These are phyloP conservation scores for Cadophora gregata DNA, from an alignment of 2,329 filamentous ascomycete species.

Conservation along the genomic window DNA sequence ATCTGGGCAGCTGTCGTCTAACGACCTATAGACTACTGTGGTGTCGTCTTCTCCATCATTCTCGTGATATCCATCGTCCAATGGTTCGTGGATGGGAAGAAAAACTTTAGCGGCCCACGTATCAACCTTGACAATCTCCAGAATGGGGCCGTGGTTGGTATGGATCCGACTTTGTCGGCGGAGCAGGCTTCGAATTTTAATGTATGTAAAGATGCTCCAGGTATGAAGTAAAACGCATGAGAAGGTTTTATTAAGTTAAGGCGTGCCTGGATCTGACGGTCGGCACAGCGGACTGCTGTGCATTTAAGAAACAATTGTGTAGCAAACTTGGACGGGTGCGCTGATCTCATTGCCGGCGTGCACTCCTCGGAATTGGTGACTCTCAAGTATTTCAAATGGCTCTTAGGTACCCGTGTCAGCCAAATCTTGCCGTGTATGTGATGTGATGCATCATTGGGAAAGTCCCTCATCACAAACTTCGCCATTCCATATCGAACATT, in stretches of 20 bases:
- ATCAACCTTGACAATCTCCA: conserved; percentile 36
- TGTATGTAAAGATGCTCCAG: background rate
- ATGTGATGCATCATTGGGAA: too few species aligned
- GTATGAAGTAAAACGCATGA: background rate
- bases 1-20: background rate
- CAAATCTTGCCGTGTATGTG: too few species aligned
- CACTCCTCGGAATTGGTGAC: too few species aligned
- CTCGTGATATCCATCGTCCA: conserved; percentile 52
- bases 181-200: background rate
- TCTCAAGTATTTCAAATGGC: too few species aligned
- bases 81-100: conserved; percentile 65
- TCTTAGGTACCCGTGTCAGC: too few species aligned
- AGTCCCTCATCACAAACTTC: background rate
- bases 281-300: too few species aligned
- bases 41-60: conserved; percentile 50
- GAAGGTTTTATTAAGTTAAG: too few species aligned
- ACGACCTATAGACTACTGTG: conserved; percentile 36
- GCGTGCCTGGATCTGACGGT: too few species aligned
- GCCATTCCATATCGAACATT: background rate
- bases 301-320: too few species aligned
- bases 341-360: too few species aligned
- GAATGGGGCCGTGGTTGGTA: conserved; percentile 36
- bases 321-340: too few species aligned
- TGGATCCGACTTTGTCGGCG: conserved; percentile 11
- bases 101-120: conserved; percentile 56